Conservation (phyloP, 352 stramenopile species). For the Globisporangium yorkense region DNA sequence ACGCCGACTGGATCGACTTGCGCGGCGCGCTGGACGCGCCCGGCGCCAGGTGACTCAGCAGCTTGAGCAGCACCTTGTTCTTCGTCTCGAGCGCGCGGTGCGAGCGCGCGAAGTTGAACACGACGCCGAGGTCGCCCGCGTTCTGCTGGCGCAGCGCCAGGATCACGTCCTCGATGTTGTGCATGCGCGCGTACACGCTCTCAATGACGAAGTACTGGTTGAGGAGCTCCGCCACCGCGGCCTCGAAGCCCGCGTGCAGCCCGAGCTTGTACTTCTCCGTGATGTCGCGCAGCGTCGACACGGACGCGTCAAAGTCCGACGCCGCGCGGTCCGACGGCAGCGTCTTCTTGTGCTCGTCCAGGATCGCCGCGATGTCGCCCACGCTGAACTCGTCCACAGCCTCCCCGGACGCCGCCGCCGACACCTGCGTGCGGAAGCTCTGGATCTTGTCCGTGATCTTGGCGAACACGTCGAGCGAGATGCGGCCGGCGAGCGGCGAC, state of each 20-base stretch:
- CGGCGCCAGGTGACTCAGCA: conserved; percentile 52
- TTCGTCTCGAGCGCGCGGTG: conserved; percentile 88
- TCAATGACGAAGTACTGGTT: conserved; percentile 80
- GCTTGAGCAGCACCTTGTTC: conserved; percentile 76
- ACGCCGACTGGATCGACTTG: conserved; percentile 49
- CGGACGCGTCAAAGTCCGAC: conserved; percentile 64
- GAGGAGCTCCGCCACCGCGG: conserved; percentile 65
- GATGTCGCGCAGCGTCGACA: conserved; percentile 71
- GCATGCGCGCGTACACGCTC: conserved; percentile 60
- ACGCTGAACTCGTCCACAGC: conserved; percentile 45
- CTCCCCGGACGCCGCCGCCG: conserved; percentile 10
- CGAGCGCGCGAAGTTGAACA: conserved; percentile 89
- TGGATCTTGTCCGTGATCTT: conserved; percentile 84
- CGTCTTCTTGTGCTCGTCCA: conserved; percentile 61
- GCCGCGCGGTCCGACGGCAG: conserved; percentile 45
- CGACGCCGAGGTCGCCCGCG: conserved; percentile 70
- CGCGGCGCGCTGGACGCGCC: conserved; percentile 27
- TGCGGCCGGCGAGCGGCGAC: conserved; percentile 94
- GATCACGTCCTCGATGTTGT: conserved; percentile 83
- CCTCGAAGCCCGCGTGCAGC: conserved; percentile 56
- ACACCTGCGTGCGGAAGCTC: conserved; percentile 52
- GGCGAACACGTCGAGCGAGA: conserved; percentile 91
- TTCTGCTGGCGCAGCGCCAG: conserved; percentile 88
- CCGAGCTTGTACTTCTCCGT: conserved; percentile 72
- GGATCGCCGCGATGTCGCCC: conserved; percentile 39